Evolutionary conservation across 441 rosid species (phyloP).

Genomic region (Melastoma candidum): DNA sequence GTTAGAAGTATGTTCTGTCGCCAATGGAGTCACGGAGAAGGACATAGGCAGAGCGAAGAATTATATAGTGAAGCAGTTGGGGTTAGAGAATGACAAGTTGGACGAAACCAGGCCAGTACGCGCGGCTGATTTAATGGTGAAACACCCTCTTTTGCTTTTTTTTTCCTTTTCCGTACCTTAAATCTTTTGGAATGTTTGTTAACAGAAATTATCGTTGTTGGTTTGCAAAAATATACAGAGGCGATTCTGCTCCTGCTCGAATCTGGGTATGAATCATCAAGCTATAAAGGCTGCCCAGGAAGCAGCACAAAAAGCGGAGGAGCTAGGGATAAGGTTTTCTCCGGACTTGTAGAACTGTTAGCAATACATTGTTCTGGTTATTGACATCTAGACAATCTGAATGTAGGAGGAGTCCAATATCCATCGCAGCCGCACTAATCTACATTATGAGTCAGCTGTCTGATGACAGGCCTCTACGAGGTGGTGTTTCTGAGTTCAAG

Average conservation of each 20-base stretch:
- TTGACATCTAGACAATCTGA: constrained; percentile 6
- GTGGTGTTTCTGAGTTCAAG: constrained; percentile 18
- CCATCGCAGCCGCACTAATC: constrained; percentile 87
- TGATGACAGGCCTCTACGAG: constrained; percentile 79
- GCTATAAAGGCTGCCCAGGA: constrained; percentile 94
- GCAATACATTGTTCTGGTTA: neutral
- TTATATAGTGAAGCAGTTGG: constrained; percentile 90
- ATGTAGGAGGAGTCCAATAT: constrained; percentile 94
- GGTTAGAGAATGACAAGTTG: constrained; percentile 73
- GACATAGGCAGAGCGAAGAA: constrained; percentile 95
- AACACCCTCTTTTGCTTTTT: constrained; percentile 1
- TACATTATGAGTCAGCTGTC: constrained; percentile 87
- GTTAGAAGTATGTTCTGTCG: constrained; percentile 93
- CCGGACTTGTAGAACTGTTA: too few relatives aligned
- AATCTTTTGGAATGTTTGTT: neutral
- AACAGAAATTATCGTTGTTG: constrained; percentile 13
- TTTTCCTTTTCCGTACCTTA: neutral
- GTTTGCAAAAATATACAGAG: constrained; percentile 30
- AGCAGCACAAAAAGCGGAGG: constrained; percentile 84
- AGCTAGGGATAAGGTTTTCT: constrained; percentile 80
- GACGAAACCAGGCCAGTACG: constrained; percentile 96
- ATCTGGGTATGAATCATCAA: constrained; percentile 90
- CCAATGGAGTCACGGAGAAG: constrained; percentile 96
- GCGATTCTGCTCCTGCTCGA: constrained; percentile 65
- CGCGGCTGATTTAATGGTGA: constrained; percentile 96